Conservation (phyloP, 192 early-diverging fungal species). For the Coemansia sp. region DNA sequence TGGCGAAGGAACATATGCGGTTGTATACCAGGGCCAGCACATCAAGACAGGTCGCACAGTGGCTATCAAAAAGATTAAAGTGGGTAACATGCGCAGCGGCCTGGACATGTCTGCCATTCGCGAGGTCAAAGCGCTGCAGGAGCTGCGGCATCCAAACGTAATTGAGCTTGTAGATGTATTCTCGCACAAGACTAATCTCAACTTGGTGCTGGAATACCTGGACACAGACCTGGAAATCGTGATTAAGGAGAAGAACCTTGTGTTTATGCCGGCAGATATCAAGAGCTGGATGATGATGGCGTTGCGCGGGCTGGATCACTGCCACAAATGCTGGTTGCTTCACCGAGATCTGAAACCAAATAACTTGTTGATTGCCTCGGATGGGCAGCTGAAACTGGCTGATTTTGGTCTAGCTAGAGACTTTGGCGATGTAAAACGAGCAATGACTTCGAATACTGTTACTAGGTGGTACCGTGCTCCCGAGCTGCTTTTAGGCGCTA, state of each 20-base stretch:
- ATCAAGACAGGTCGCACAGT: slow-evolving; percentile 67
- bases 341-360: slow-evolving; percentile 93
- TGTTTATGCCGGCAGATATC: slow-evolving; percentile 89
- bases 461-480: slow-evolving; percentile 97
- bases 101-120: slow-evolving; percentile 94
- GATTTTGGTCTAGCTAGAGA: slow-evolving; percentile 99
- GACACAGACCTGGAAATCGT: slow-evolving; percentile 95
- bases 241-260: slow-evolving; percentile 88
- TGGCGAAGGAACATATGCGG: slow-evolving; percentile 96
- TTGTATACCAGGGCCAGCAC: slow-evolving; percentile 78
- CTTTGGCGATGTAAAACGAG: slow-evolving; percentile 76
- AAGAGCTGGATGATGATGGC: slow-evolving; percentile 99
- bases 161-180: slow-evolving; percentile 95
- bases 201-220: slow-evolving; percentile 92
- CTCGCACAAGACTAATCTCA: slow-evolving; percentile 85
- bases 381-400: slow-evolving; percentile 93
- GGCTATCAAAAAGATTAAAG: slow-evolving; percentile 97
- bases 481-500: slow-evolving; percentile 88
- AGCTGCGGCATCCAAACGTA: slow-evolving; percentile 90
- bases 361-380: slow-evolving; percentile 75
- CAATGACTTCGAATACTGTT: slow-evolving; percentile 93
- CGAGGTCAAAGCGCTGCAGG: slow-evolving; percentile 91
- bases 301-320: slow-evolving; percentile 86
- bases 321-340: slow-evolving; percentile 85
- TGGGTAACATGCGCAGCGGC: slow-evolving; percentile 89